A percentile compares a stretch with the other conserved stretches of the same genome.
Conservation (phyloP, 805 yeast genomes). For the Naumovozyma baii region DNA sequence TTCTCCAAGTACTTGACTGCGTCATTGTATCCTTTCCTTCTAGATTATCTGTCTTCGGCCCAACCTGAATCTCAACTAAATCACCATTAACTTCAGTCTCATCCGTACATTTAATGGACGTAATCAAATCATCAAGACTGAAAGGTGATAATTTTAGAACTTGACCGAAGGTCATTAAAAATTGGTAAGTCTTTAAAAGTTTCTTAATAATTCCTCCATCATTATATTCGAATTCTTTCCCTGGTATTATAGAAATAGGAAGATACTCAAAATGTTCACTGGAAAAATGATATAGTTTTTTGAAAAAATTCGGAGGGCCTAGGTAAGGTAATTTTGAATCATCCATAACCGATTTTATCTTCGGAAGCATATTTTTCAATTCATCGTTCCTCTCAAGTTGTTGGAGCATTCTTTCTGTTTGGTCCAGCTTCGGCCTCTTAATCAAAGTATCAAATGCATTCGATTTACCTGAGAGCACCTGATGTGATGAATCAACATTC, state of each 20-base stretch:
- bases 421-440: background rate
- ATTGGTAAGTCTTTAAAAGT: background rate
- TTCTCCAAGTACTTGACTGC: slow-evolving; percentile 16
- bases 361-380: background rate
- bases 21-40: slow-evolving; percentile 2
- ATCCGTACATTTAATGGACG: background rate
- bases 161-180: background rate
- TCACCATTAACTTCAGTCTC: background rate
- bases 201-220: background rate
- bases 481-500: background rate
- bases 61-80: background rate
- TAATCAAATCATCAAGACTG: background rate
- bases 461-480: background rate
- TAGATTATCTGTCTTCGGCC: background rate
- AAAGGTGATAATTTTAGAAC: background rate
- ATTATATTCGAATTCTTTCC: background rate
- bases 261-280: slow-evolving; percentile 17
- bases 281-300: slow-evolving; percentile 12
- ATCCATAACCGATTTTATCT: slow-evolving; percentile 7
- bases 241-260: background rate
- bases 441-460: background rate
- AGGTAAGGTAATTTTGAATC: slow-evolving; percentile 22
- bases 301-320: slow-evolving; percentile 15
- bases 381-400: background rate
- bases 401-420: background rate